These are phyloP conservation scores for Haplographium delicatum DNA, from an alignment of 495 filamentous ascomycete genomes.

Conservation along the genomic window DNA sequence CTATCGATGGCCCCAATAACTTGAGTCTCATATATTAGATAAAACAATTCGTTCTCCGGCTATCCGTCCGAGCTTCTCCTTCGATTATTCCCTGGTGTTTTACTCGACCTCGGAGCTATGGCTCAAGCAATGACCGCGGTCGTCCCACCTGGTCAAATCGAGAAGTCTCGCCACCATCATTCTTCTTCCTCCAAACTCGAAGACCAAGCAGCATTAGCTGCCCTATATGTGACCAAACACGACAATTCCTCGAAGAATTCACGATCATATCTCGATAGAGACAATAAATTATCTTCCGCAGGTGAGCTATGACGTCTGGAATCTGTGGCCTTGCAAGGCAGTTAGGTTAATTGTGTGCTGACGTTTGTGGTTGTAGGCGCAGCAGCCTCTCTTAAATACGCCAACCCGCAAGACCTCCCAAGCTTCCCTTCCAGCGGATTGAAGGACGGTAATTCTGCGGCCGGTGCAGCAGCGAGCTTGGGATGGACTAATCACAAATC, in stretches of 20 bases:
- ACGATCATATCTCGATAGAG: constrained; percentile 33
- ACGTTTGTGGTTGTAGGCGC: constrained; percentile 38
- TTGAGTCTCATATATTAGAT: too few relatives aligned
- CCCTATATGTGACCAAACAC: constrained; percentile 33
- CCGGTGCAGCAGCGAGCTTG: constrained; percentile 65
- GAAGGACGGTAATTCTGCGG: constrained; percentile 56
- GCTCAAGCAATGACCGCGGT: constrained; percentile 8
- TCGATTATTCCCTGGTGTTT: too few relatives aligned
- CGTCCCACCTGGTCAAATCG: constrained; percentile 8
- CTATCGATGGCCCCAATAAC: too few relatives aligned
- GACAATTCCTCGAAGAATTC: constrained; percentile 11
- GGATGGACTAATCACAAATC: constrained; percentile 65
- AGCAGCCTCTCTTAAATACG: constrained; percentile 60
- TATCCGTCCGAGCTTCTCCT: too few relatives aligned
- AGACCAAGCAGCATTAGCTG: constrained; percentile 36
- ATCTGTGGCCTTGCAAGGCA: constrained; percentile 3
- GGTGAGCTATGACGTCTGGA: constrained; percentile 31
- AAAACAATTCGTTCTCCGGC: too few relatives aligned
- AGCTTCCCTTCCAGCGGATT: constrained; percentile 62
- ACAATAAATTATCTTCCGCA: constrained; percentile 49
- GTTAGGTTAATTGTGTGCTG: too few relatives aligned
- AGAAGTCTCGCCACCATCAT: background rate
- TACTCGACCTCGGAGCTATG: too few relatives aligned
- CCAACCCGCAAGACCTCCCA: constrained; percentile 60
- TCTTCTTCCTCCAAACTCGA: constrained; percentile 18